phyloP scores from a whole-genome alignment of 768 basidiomycete species.

The Auriculariales sp. region DNA sequence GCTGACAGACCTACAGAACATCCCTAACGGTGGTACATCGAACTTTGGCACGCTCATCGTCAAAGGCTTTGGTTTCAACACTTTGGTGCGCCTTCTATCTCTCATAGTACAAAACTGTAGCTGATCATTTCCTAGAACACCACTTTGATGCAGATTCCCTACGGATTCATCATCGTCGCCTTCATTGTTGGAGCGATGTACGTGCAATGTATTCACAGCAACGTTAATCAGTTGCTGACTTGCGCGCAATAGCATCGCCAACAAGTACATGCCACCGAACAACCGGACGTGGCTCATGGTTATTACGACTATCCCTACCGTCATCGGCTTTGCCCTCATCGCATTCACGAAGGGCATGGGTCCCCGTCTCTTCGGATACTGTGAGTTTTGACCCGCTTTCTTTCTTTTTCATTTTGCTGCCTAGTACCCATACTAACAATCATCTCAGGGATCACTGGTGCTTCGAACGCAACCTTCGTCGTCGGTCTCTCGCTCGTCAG shows the following conservation, averaged over 20 bases:
- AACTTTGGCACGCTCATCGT: constrained; percentile 19
- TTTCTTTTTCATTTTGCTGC: neutral
- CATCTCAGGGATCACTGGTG: constrained; percentile 11
- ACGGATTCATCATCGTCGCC: constrained; percentile 10
- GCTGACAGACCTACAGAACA: constrained; percentile 7
- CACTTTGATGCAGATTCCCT: constrained; percentile 3
- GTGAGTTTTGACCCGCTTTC: too few species aligned
- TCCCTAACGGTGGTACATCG: constrained; percentile 16
- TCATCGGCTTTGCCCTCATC: constrained; percentile 1
- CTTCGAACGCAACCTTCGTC: constrained; percentile 18
- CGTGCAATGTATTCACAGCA: too few species aligned
- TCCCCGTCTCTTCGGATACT: constrained; percentile 11
- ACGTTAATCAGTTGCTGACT: too few species aligned
- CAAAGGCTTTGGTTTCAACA: constrained; percentile 17
- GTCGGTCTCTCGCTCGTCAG: constrained; percentile 21
- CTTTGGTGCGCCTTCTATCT: constrained; percentile 7
- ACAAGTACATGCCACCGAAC: neutral
- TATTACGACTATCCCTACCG: constrained; percentile 1
- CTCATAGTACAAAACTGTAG: neutral
- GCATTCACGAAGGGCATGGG: neutral
- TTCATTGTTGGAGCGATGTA: too few species aligned
- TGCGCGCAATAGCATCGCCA: neutral
- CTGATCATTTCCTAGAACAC: constrained; percentile 6
- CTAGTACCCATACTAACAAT: constrained; percentile 7
- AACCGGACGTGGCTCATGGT: neutral